Evolutionary conservation across 768 basidiomycete species (phyloP), one percentile per base, ranked within the genome.

Genomic region (Coprinopsis cinerea): DNA sequence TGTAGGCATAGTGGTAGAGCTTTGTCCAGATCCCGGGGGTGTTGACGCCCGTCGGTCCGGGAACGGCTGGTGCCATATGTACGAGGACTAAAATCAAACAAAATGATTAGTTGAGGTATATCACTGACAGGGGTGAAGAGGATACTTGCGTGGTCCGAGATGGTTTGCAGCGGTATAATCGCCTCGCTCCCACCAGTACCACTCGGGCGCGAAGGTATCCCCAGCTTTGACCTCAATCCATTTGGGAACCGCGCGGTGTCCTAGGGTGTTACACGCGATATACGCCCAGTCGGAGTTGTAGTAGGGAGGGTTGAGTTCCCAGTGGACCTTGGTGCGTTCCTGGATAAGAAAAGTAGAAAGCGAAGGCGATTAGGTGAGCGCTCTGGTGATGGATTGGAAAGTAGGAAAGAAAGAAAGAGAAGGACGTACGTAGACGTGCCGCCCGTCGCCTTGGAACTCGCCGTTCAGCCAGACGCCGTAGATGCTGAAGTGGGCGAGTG

Each of bases 381-480:
- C 23, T 13, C 6, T 13, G 5, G 13, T 20, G 26, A 34, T 14
- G 27, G 13, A 6, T 30, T 18, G 44, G 5, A 46, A 11, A 13
- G 13, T 17, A 17, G n/a, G n/a, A n/a, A n/a, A 32, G 28, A 20
- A 32, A 14, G 14, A 22, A 32, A 6, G 6, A 4, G 5, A 6
- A 10, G 4, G 34, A 27, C 32, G 1, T 26, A 48, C 52, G 32
- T 53, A 48, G 5, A 28, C 20, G 37, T 53, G 26, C 13, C 52
- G 13, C 23, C 47, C 52, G 35, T 53, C 52, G 17, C 52, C 52
- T 26, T 53, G 52, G 28, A 39, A 48, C 20, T 48, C 47, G 24
- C 52, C 52, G 32, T 53, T 53, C 6, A 53, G 14, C 52, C 52
- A 53, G 27, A 53, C 52, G 24, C 52, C 47, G 36, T 39, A 53